These are phyloP conservation scores for Cystofilobasidium ferigula DNA, from an alignment of 768 basidiomycete species.

Conservation along the genomic window DNA sequence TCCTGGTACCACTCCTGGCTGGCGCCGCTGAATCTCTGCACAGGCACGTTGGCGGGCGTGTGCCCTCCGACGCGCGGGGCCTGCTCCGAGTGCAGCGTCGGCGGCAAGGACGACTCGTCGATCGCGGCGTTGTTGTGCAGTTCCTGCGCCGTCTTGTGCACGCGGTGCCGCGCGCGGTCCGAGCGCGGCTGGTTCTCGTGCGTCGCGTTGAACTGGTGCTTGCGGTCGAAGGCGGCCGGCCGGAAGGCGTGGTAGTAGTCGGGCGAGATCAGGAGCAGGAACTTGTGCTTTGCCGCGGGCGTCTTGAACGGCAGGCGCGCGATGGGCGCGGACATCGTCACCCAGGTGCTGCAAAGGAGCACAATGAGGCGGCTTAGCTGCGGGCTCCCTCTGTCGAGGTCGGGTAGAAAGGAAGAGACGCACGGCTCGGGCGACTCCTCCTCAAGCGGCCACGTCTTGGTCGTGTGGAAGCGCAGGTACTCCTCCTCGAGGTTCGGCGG, in stretches of 20 bases:
- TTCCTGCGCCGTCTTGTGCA: background rate
- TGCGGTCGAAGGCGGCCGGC: background rate
- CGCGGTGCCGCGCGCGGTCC: constrained; percentile 1
- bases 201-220: background rate
- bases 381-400: no score
- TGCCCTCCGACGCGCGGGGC: constrained; percentile 17
- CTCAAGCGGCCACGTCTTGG: constrained; percentile 25
- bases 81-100: background rate
- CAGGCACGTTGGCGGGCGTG: background rate
- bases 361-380: no score
- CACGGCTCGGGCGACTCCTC: constrained; percentile 16
- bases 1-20: background rate
- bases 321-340: constrained; percentile 57
- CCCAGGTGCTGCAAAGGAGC: constrained; percentile 15
- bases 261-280: constrained; percentile 53
- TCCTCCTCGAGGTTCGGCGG: constrained; percentile 13
- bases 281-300: constrained; percentile 61
- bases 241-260: constrained; percentile 26
- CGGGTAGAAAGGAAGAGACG: constrained; percentile 1
- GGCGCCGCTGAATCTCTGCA: background rate
- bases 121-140: background rate
- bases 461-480: constrained; percentile 23
- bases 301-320: constrained; percentile 56
- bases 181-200: background rate
- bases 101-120: background rate